Conservation (phyloP, 805 yeast species). For the Zygoascus tannicola region DNA sequence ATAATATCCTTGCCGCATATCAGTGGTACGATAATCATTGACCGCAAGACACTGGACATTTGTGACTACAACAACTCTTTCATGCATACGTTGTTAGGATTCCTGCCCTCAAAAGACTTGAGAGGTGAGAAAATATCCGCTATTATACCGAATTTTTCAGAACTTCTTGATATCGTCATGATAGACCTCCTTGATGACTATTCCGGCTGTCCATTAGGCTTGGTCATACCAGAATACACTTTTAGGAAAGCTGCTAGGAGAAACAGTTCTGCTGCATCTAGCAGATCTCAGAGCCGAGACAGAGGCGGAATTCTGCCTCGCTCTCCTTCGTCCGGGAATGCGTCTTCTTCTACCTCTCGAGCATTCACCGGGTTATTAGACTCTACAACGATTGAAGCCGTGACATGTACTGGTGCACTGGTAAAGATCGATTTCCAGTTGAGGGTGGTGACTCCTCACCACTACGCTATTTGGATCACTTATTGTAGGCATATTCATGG, state of each 20-base stretch:
- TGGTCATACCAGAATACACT: slow-evolving; percentile 85
- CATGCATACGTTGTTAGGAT: slow-evolving; percentile 71
- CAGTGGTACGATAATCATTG: slow-evolving; percentile 73
- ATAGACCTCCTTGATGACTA: slow-evolving; percentile 23
- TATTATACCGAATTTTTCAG: slow-evolving; percentile 55
- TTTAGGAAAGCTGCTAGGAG: slow-evolving; percentile 44
- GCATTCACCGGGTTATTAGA: slow-evolving; percentile 13
- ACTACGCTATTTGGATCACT: slow-evolving; percentile 74
- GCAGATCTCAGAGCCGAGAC: not conserved
- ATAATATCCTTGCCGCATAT: slow-evolving; percentile 75
- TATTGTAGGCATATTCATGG: slow-evolving; percentile 47
- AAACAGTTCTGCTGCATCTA: not conserved
- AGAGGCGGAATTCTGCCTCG: not conserved
- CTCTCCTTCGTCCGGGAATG: not conserved
- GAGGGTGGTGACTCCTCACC: slow-evolving; percentile 51
- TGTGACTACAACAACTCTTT: slow-evolving; percentile 74
- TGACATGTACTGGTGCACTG: slow-evolving; percentile 58
- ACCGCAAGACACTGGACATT: slow-evolving; percentile 40
- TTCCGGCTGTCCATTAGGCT: slow-evolving; percentile 35
- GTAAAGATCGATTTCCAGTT: slow-evolving; percentile 72
- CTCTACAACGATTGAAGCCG: slow-evolving; percentile 51
- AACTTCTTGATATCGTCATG: slow-evolving; percentile 34
- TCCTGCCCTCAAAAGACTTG: slow-evolving; percentile 28
- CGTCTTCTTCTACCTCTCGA: slow-evolving; percentile 9
- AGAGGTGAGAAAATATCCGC: slow-evolving; percentile 41